phyloP scores from a whole-genome alignment of 1,284 basidiomycete genomes.

The Moesziomyces sp. region DNA sequence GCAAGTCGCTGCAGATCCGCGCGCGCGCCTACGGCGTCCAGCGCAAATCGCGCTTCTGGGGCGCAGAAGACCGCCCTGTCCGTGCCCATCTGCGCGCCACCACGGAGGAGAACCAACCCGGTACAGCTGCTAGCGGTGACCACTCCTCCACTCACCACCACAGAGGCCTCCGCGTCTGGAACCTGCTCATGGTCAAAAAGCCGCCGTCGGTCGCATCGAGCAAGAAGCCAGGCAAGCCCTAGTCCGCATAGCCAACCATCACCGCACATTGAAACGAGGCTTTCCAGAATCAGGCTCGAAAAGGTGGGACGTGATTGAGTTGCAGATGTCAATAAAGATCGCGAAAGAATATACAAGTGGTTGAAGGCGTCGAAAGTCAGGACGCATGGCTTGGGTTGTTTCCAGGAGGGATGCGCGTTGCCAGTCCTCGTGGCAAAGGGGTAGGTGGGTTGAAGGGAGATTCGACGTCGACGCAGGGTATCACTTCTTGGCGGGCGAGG shows the following conservation, averaged over 20 bases:
- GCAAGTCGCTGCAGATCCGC: constrained; percentile 32
- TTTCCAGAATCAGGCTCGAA: background rate
- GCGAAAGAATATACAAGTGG: background rate
- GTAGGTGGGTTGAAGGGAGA: background rate
- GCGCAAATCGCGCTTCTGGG: constrained; percentile 32
- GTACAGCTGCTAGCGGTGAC: background rate
- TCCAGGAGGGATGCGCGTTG: no score
- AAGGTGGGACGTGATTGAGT: background rate
- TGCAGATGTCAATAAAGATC: background rate
- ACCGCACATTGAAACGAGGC: background rate
- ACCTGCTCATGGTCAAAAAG: constrained; percentile 32
- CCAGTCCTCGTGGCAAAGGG: no score
- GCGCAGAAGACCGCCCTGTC: constrained; percentile 26
- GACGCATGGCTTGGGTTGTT: no score
- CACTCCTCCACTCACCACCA: constrained; percentile 14
- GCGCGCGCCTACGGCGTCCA: constrained; percentile 33
- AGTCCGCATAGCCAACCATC: background rate
- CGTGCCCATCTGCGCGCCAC: constrained; percentile 13
- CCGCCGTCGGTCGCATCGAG: constrained; percentile 3
- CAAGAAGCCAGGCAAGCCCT: background rate
- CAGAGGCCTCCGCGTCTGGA: constrained; percentile 34
- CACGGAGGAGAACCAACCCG: constrained; percentile 9
- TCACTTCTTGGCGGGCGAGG: constrained; percentile 29
- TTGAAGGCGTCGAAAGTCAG: no score
- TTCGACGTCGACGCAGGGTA: background rate